These are phyloP conservation scores for Periglandula ipomoeae DNA, from an alignment of 2,329 filamentous ascomycete species.

Conservation along the genomic window DNA sequence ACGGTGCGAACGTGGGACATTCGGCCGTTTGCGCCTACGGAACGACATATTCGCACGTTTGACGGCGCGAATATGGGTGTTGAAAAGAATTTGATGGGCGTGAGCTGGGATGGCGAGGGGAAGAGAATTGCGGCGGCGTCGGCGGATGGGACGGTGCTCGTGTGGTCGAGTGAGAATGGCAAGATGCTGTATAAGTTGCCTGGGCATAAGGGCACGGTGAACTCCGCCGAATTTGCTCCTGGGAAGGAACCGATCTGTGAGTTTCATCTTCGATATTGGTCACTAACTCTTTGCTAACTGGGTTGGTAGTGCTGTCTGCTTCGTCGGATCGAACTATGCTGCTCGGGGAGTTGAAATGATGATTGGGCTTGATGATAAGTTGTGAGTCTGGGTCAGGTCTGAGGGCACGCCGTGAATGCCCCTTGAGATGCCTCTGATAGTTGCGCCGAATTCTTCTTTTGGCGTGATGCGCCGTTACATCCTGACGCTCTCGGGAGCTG, in stretches of 20 bases:
- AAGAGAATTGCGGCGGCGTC: constrained; percentile 83
- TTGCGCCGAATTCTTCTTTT: background rate
- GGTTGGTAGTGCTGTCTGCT: constrained; percentile 66
- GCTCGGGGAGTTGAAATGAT: constrained; percentile 61
- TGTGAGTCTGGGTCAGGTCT: background rate
- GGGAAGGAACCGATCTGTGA: constrained; percentile 78
- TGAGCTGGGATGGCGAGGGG: constrained; percentile 81
- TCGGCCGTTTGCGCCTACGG: constrained; percentile 81
- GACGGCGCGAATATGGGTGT: constrained; percentile 82
- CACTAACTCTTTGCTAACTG: constrained; percentile 22
- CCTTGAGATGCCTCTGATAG: background rate
- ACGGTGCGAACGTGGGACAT: constrained; percentile 96
- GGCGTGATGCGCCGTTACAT: too few species aligned
- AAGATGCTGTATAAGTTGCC: constrained; percentile 92
- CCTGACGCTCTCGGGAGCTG: too few species aligned
- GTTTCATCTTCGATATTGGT: constrained; percentile 25
- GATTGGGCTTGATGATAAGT: constrained; percentile 17
- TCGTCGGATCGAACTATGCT: constrained; percentile 84
- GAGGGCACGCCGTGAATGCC: background rate
- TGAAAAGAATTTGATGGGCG: constrained; percentile 85
- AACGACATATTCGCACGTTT: constrained; percentile 77
- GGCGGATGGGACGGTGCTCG: constrained; percentile 80
- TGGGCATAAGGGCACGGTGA: constrained; percentile 90
- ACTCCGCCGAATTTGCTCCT: constrained; percentile 86
- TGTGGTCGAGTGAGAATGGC: constrained; percentile 83